phyloP scores from a whole-genome alignment of 2,329 filamentous ascomycete genomes.

The Colletotrichum euphorbiae region DNA sequence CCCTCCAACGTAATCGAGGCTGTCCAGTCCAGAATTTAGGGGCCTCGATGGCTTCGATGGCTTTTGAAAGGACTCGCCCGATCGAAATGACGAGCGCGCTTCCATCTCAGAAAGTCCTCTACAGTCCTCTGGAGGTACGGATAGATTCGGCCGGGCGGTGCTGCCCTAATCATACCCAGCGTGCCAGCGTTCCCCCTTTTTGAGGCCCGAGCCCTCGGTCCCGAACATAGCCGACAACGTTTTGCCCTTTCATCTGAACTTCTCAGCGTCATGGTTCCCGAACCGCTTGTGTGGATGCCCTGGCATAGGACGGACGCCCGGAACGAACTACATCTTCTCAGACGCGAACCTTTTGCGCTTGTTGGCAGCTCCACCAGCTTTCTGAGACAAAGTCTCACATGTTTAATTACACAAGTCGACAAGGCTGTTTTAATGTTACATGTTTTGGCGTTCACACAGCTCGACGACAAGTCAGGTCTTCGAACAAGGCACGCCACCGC shows the following conservation, averaged over 20 bases:
- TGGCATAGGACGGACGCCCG: background rate
- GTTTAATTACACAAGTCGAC: conserved; percentile 25
- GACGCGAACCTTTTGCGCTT: conserved; percentile 9
- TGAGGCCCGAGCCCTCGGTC: conserved; percentile 19
- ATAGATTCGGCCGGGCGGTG: conserved; percentile 25
- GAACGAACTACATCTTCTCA: conserved; percentile 1
- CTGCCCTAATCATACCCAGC: conserved; percentile 7
- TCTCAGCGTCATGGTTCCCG: conserved; percentile 2
- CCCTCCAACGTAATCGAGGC: background rate
- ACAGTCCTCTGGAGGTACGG: conserved; percentile 3
- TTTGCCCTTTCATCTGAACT: conserved; percentile 20
- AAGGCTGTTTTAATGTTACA: conserved; percentile 12
- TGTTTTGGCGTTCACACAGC: background rate
- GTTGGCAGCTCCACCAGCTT: conserved; percentile 11
- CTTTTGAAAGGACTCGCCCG: conserved; percentile 1
- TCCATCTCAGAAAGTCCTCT: conserved; percentile 3
- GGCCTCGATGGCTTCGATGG: conserved; percentile 8
- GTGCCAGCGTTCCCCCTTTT: background rate
- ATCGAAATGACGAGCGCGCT: conserved; percentile 18
- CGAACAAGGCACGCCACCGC: conserved; percentile 21
- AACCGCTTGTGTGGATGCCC: background rate
- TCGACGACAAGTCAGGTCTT: conserved; percentile 13
- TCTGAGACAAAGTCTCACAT: conserved; percentile 30
- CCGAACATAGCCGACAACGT: background rate
- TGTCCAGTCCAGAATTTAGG: background rate